Conservation (phyloP, 306 rosid genomes). For the Trifolium subterraneum region DNA sequence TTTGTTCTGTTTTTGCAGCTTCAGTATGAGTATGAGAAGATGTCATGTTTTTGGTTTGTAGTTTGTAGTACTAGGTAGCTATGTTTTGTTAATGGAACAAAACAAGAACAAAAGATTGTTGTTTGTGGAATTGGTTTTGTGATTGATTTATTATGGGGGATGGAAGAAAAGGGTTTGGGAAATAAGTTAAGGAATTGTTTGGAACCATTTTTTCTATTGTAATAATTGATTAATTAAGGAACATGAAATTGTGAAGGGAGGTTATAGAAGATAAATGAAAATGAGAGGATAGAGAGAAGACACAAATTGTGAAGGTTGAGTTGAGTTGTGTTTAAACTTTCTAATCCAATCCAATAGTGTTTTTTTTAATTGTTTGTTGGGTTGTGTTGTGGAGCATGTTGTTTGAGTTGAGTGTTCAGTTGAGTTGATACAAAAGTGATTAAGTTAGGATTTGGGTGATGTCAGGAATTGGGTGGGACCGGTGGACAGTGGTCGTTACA, state of each 20-base stretch:
- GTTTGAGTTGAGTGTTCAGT: background rate
- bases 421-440: background rate
- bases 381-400: background rate
- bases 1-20: slow-evolving; percentile 73
- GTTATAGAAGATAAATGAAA: too few relatives aligned
- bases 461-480: background rate
- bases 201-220: background rate
- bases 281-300: too few relatives aligned
- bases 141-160: too few relatives aligned
- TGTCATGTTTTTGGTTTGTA: slow-evolving; percentile 50
- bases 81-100: background rate
- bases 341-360: background rate
- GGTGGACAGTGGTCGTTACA: background rate
- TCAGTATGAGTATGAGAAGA: slow-evolving; percentile 67
- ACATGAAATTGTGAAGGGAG: too few relatives aligned
- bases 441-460: background rate
- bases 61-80: background rate
- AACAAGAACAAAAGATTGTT: too few relatives aligned
- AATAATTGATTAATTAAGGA: too few relatives aligned
- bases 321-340: background rate
- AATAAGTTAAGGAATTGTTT: slow-evolving; percentile 7
- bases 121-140: too few relatives aligned
- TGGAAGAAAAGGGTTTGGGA: too few relatives aligned
- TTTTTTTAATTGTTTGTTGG: background rate
- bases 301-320: background rate